Evolutionary conservation across 164 flowering plant species (phyloP), one percentile per base, ranked within the genome.

Genomic region (Annona squamosa): DNA sequence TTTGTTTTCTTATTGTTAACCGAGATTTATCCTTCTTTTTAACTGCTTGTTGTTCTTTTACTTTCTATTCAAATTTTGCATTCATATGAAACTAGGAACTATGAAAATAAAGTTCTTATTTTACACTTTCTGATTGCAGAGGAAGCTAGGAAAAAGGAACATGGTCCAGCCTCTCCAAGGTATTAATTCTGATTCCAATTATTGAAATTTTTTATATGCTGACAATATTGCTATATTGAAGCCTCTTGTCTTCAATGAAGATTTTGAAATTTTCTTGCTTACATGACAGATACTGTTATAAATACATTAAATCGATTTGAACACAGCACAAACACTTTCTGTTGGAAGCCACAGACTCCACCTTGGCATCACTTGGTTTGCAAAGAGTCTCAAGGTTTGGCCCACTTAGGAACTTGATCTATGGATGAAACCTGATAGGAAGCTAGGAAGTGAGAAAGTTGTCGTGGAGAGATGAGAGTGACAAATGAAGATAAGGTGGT

Each of bases 101-200:
- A 26, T 26, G 37, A 26, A 26, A 26, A 26, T 26, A 26, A 26
- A 26, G 37, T 26, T 26, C 59, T 16, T 52, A 9, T 52, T 10
- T 52, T 10, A 10, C 3, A 63, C 65, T 63, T 75, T 12, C 37
- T 1, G 74, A 37, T 68, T 80, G 81, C 86, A 90, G 97, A 84
- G 77, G 81, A 76, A 73, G 76, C 81, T 68, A 82, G 65, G 57
- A 47, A 84, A 59, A 81, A 79, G 69, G 81, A 78, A 12, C 77
- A 5, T 4, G 82, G 78, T 67, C 47, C 37, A 52, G 79, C 92
- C 76, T 79, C 85, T 48, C 76, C 88, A 70, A 88, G 97, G 94
- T 94, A 86, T 57, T 72, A 1, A 17, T 68, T 72, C 75, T 59
- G 16, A 75, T 65, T 48, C 45, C 46, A 12, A 46, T 69, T n/a